A percentile compares a stretch with the other conserved stretches of the same genome.
These are phyloP conservation scores for Pseudocercospora eumusae DNA, from an alignment of 2,329 filamentous ascomycete genomes.

Conservation along the genomic window DNA sequence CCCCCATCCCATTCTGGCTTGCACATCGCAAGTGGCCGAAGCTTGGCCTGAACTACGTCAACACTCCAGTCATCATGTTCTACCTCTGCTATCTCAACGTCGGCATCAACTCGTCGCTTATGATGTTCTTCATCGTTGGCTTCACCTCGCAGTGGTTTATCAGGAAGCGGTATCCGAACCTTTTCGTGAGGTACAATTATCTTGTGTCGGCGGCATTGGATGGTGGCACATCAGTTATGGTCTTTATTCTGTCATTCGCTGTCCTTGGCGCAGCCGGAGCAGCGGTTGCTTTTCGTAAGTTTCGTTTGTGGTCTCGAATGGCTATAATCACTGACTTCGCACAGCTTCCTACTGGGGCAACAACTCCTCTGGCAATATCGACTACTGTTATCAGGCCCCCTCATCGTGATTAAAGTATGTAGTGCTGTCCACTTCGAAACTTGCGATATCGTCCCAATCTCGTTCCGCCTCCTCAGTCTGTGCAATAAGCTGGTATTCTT, in stretches of 20 bases:
- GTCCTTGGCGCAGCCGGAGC: constrained; percentile 45
- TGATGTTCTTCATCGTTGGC: constrained; percentile 64
- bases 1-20: constrained; percentile 44
- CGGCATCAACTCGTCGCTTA: constrained; percentile 34
- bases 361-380: neutral
- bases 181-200: constrained; percentile 43
- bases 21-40: constrained; percentile 24
- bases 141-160: constrained; percentile 67
- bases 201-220: constrained; percentile 41
- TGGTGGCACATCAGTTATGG: constrained; percentile 40
- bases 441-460: neutral
- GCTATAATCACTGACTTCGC: neutral
- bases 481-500: no score
- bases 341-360: constrained; percentile 7
- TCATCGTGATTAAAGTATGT: neutral
- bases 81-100: constrained; percentile 46
- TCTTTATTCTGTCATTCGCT: constrained; percentile 43
- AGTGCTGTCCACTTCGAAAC: neutral
- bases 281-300: constrained; percentile 50
- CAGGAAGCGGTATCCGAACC: constrained; percentile 30
- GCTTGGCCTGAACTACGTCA: constrained; percentile 26
- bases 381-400: constrained; percentile 10
- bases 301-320: constrained; percentile 26
- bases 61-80: constrained; percentile 47
- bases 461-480: neutral